phyloP scores from a whole-genome alignment of 768 basidiomycete species.

The Symmetrospora coprosmae region DNA sequence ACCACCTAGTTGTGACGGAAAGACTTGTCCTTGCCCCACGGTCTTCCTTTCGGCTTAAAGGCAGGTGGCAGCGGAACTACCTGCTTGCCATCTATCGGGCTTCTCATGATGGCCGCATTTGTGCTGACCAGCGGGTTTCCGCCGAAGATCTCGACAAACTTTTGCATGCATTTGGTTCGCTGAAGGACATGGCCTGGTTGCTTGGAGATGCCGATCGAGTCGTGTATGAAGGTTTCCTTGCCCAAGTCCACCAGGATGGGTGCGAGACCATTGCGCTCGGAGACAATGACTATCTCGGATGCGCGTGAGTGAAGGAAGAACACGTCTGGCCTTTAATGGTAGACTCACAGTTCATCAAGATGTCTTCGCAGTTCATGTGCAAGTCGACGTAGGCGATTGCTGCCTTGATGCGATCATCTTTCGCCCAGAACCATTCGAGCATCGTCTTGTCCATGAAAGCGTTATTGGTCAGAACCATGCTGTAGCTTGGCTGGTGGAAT shows the following conservation, averaged over 20 bases:
- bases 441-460: conserved; percentile 14
- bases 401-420: background rate
- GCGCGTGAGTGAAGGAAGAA: background rate
- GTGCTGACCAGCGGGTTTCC: background rate
- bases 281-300: background rate
- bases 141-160: background rate
- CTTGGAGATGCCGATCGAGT: background rate
- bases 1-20: too few relatives aligned
- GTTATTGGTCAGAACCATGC: background rate
- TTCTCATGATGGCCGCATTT: background rate
- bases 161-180: background rate
- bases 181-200: background rate
- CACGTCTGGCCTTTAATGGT: background rate
- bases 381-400: background rate
- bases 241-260: background rate
- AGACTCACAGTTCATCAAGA: conserved; percentile 15
- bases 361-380: conserved; percentile 10
- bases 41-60: background rate
- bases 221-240: background rate
- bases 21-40: conserved; percentile 12
- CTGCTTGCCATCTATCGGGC: background rate
- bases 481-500: background rate
- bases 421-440: conserved; percentile 7
- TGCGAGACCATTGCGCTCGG: background rate
- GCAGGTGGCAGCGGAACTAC: background rate